Percentiles rank a stretch among this genome's conserved stretches.
Conservation (phyloP, 805 yeast genomes). For the Candida andamanensis region DNA sequence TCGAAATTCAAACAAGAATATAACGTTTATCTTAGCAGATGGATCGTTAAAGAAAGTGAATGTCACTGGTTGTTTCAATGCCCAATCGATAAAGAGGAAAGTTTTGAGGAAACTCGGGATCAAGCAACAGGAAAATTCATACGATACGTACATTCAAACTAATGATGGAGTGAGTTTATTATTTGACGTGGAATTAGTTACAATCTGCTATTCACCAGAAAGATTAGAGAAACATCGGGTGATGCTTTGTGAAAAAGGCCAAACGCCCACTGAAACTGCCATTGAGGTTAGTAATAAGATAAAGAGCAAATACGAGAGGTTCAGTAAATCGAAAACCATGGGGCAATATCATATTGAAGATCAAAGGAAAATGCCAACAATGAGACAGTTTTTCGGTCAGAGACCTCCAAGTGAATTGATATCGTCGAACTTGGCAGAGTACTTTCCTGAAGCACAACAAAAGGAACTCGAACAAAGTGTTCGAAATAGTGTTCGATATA, state of each 20-base stretch:
- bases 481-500: conserved; percentile 76
- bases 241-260: conserved; percentile 60
- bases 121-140: conserved; percentile 39
- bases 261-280: conserved; percentile 59
- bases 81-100: conserved; percentile 69
- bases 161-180: conserved; percentile 34
- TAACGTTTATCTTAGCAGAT: conserved; percentile 69
- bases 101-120: conserved; percentile 56
- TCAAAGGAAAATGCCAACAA: conserved; percentile 11
- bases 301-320: conserved; percentile 25
- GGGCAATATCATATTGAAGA: conserved; percentile 21
- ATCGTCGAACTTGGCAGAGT: conserved; percentile 82
- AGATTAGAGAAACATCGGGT: conserved; percentile 65
- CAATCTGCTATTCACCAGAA: conserved; percentile 74
- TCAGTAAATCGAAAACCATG: conserved; percentile 16
- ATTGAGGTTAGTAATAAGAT: conserved; percentile 50
- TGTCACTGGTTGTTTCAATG: conserved; percentile 74
- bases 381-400: conserved; percentile 67
- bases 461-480: conserved; percentile 72
- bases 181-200: conserved; percentile 75
- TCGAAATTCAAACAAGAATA: conserved; percentile 29
- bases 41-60: conserved; percentile 67
- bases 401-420: conserved; percentile 92
- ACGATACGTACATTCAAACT: conserved; percentile 58
- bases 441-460: conserved; percentile 80